Conservation (phyloP, 2,329 filamentous ascomycete species). For the Graphilbum fragrans region DNA sequence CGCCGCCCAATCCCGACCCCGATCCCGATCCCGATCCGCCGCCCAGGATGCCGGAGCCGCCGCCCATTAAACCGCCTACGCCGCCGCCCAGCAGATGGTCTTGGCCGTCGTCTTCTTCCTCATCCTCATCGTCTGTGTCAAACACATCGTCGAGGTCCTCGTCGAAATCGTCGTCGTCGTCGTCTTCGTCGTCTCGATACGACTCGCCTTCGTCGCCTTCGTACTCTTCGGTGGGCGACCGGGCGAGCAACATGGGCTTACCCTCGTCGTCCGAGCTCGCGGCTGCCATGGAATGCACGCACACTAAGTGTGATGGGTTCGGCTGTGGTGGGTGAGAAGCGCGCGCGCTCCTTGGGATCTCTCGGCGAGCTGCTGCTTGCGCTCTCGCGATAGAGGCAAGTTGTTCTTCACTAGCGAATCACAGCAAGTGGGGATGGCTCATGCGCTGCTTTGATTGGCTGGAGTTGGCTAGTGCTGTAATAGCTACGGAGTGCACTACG, state of each 20-base stretch:
- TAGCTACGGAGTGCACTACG: no score
- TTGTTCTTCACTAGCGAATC: no score
- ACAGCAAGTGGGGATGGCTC: no score
- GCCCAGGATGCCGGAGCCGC: neutral
- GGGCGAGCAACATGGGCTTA: conserved; percentile 9
- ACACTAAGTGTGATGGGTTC: neutral
- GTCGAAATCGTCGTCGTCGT: conserved; percentile 11
- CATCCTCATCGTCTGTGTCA: conserved; percentile 9
- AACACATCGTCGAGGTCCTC: conserved; percentile 8
- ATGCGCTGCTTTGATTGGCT: no score
- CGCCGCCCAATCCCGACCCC: neutral
- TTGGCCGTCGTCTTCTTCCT: conserved; percentile 17
- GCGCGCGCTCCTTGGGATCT: no score
- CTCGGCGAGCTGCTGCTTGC: no score
- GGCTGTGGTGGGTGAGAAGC: no score
- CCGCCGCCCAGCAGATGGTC: neutral
- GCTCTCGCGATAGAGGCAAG: no score
- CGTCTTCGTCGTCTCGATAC: conserved; percentile 9
- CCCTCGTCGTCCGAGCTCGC: conserved; percentile 11
- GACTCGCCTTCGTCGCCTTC: conserved; percentile 15
- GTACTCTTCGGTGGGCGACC: conserved; percentile 10
- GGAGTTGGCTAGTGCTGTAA: no score
- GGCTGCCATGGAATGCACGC: conserved; percentile 1
- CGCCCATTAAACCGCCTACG: neutral
- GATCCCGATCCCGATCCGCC: neutral